A percentile compares a stretch with the other conserved stretches of the same genome.
phyloP scores from a whole-genome alignment of 805 yeast genomes.

The Zygotorulaspora chibaensis region DNA sequence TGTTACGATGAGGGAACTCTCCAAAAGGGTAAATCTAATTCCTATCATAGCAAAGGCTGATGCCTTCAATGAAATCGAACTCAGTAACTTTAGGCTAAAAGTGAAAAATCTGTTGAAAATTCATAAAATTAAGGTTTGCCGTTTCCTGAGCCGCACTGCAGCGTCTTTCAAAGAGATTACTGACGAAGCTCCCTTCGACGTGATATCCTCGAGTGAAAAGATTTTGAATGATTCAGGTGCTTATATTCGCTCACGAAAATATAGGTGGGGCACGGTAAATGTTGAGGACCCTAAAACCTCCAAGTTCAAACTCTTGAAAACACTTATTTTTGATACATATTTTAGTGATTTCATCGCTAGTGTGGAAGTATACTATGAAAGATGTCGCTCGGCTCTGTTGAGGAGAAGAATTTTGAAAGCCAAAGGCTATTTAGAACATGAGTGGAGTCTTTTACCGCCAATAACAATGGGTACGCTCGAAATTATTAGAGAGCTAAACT shows the following conservation, averaged over 20 bases:
- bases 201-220: constrained; percentile 61
- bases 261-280: constrained; percentile 84
- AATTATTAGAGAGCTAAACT: constrained; percentile 16
- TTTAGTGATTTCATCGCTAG: constrained; percentile 74
- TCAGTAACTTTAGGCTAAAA: constrained; percentile 48
- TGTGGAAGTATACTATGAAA: constrained; percentile 72
- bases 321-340: constrained; percentile 60
- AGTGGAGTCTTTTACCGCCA: background rate
- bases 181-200: constrained; percentile 59
- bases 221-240: constrained; percentile 43
- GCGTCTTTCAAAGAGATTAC: constrained; percentile 34
- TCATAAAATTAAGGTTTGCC: constrained; percentile 57
- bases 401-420: constrained; percentile 40
- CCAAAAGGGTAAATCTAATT: constrained; percentile 69
- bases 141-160: constrained; percentile 40
- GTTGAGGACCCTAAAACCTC: constrained; percentile 74
- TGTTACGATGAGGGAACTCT: constrained; percentile 64
- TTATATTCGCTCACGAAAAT: constrained; percentile 66
- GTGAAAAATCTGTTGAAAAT: constrained; percentile 48
- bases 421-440: constrained; percentile 16
- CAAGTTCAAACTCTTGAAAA: constrained; percentile 65
- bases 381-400: constrained; percentile 57
- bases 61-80: constrained; percentile 56
- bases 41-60: constrained; percentile 84
- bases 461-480: constrained; percentile 9